phyloP scores from a whole-genome alignment of 805 yeast species.

The Yamadazyma insecticola region DNA sequence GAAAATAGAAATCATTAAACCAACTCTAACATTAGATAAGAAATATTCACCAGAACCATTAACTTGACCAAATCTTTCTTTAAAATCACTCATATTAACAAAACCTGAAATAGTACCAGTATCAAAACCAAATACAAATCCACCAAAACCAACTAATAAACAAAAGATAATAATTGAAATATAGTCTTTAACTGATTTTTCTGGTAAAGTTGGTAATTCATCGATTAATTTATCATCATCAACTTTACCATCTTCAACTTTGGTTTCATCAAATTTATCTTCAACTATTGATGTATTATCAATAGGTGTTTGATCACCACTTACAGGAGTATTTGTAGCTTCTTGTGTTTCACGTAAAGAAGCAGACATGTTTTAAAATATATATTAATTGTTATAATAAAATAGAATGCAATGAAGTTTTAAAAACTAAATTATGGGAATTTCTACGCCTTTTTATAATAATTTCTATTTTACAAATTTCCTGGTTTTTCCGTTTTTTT shows the following conservation, averaged over 20 bases:
- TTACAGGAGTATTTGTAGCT: constrained; percentile 7
- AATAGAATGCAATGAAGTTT: no score
- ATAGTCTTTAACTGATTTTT: constrained; percentile 28
- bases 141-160: constrained; percentile 64
- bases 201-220: constrained; percentile 17
- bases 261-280: constrained; percentile 11
- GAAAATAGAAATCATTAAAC: constrained; percentile 52
- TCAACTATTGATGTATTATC: constrained; percentile 13
- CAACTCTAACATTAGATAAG: constrained; percentile 43
- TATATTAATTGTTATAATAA: no score
- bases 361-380: no score
- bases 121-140: constrained; percentile 73
- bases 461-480: no score
- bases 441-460: no score
- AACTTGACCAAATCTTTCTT: constrained; percentile 45
- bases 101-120: constrained; percentile 76
- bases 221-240: neutral
- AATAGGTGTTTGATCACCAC: constrained; percentile 14
- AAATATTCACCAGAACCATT: constrained; percentile 33
- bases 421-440: no score
- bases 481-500: no score
- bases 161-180: constrained; percentile 37
- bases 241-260: constrained; percentile 2
- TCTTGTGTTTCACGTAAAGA: no score
- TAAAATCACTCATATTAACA: constrained; percentile 55